A percentile compares a stretch with the other conserved stretches of the same genome.
These are phyloP conservation scores for Syncephalastrum racemosum DNA, from an alignment of 371 early-diverging fungal species.

Conservation along the genomic window DNA sequence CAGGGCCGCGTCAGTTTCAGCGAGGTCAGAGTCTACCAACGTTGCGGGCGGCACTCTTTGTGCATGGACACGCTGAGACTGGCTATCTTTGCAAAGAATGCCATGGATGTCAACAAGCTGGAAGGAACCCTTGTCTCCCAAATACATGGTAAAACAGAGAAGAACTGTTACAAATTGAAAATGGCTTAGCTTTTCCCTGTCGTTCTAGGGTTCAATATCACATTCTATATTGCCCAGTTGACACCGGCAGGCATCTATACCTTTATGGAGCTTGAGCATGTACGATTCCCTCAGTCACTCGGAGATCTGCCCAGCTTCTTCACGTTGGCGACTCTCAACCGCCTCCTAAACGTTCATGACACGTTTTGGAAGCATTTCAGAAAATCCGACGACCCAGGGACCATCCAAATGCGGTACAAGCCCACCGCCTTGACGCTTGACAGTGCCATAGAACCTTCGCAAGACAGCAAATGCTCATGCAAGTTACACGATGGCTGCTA, in stretches of 20 bases:
- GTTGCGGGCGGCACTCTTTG: conserved; percentile 11
- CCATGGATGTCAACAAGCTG: conserved; percentile 22
- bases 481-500: no score
- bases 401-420: no score
- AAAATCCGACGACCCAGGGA: no score
- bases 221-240: conserved; percentile 6
- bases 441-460: no score
- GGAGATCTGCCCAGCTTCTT: conserved; percentile 18
- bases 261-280: conserved; percentile 14
- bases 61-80: conserved; percentile 18
- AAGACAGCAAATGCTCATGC: no score
- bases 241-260: conserved; percentile 15
- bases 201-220: conserved; percentile 4
- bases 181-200: neutral
- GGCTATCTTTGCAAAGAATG: conserved; percentile 20
- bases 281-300: conserved; percentile 20
- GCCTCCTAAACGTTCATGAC: no score
- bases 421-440: no score
- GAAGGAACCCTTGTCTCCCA: conserved; percentile 10
- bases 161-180: neutral
- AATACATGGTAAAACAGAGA: conserved; percentile 10
- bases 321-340: conserved; percentile 7
- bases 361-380: no score
- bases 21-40: conserved; percentile 8
- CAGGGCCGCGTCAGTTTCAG: neutral